These are phyloP conservation scores for Dothideomycetidae sp. DNA, from an alignment of 2,329 filamentous ascomycete species.

Conservation along the genomic window DNA sequence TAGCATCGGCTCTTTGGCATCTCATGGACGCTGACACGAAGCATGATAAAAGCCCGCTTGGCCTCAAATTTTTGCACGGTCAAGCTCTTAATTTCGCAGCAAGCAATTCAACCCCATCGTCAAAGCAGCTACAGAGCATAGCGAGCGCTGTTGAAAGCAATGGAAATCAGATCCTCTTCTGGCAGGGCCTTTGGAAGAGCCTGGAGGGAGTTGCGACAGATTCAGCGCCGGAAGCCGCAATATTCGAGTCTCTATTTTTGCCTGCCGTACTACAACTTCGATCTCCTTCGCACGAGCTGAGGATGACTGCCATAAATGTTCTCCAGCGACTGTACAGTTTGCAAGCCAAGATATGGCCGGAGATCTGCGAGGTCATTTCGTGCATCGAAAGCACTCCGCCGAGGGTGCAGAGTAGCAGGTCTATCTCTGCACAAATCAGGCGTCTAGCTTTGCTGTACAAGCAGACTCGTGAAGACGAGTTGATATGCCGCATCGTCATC, in stretches of 20 bases:
- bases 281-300: conserved; percentile 56
- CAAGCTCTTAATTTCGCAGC: conserved; percentile 1
- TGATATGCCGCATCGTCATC: conserved; percentile 59
- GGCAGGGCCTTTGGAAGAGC: neutral
- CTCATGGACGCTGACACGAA: neutral
- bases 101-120: neutral
- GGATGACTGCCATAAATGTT: conserved; percentile 58
- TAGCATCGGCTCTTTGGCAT: neutral
- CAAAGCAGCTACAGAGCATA: neutral
- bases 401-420: conserved; percentile 59
- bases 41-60: too few relatives aligned
- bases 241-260: neutral
- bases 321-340: conserved; percentile 45
- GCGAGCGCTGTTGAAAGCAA: neutral
- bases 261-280: neutral
- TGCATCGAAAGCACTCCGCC: conserved; percentile 68
- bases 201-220: neutral
- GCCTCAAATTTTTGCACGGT: neutral
- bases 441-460: conserved; percentile 56
- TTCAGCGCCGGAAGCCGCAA: neutral
- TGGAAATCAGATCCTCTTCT: neutral
- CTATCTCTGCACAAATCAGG: conserved; percentile 72
- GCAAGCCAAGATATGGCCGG: conserved; percentile 35
- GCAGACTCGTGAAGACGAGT: conserved; percentile 43
- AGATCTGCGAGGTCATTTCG: conserved; percentile 51